Evolutionary conservation across 2,329 filamentous ascomycete genomes (phyloP).

Genomic region (Trichophyton rubrum): DNA sequence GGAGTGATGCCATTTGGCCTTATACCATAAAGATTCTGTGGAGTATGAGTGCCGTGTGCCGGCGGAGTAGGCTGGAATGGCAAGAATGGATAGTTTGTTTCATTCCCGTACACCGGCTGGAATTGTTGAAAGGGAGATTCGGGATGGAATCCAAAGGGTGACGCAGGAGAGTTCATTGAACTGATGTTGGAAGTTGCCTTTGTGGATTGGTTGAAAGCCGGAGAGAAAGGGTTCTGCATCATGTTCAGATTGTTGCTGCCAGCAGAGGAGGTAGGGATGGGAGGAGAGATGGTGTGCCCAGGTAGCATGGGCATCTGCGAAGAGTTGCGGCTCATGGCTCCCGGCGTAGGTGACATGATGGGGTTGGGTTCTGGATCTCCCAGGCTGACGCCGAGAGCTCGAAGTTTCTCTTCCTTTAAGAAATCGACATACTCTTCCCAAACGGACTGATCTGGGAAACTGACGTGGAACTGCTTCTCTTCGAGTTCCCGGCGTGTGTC

Average conservation of each 20-base stretch:
- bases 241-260: conserved; percentile 53
- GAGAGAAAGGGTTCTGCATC: conserved; percentile 51
- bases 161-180: conserved; percentile 59
- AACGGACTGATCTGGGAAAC: conserved; percentile 37
- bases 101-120: conserved; percentile 41
- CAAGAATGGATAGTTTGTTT: conserved; percentile 57
- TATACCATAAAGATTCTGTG: conserved; percentile 32
- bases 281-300: conserved; percentile 68
- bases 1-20: conserved; percentile 45
- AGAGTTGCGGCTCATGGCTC: conserved; percentile 52
- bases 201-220: conserved; percentile 46
- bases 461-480: conserved; percentile 24
- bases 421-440: conserved; percentile 73
- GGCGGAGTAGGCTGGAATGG: conserved; percentile 51
- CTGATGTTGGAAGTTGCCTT: conserved; percentile 51
- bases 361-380: conserved; percentile 57
- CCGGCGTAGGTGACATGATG: conserved; percentile 52
- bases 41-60: conserved; percentile 29
- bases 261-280: conserved; percentile 65
- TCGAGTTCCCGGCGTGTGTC: conserved; percentile 28
- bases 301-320: conserved; percentile 49
- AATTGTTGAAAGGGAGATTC: conserved; percentile 23
- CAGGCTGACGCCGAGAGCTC: conserved; percentile 75
- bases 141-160: conserved; percentile 47
- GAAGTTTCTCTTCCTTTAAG: conserved; percentile 80